phyloP scores from a whole-genome alignment of 495 filamentous ascomycete species.

The Xylaria acuta region DNA sequence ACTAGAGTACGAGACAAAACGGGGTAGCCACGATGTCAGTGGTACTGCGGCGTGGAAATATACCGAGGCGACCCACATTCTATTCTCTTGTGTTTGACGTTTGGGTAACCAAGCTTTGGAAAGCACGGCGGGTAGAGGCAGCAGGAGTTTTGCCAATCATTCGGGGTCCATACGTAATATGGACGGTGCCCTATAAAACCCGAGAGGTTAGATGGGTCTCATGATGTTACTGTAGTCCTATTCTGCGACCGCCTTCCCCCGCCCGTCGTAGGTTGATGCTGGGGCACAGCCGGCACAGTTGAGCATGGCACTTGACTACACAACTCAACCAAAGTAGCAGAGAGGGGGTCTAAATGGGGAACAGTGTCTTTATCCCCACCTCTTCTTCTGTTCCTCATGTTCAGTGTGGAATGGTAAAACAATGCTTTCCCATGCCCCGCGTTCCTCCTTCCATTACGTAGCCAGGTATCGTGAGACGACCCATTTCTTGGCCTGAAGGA shows the following conservation, averaged over 20 bases:
- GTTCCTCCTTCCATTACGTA: neutral
- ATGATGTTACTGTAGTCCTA: neutral
- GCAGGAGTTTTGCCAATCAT: neutral
- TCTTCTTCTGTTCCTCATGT: neutral
- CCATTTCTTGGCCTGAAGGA: constrained; percentile 14
- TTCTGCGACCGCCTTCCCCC: neutral
- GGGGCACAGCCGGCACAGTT: neutral
- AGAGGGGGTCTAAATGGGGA: neutral
- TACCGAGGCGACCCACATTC: constrained; percentile 8
- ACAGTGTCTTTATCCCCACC: neutral
- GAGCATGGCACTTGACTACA: neutral
- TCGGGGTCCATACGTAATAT: neutral
- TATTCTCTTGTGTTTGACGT: neutral
- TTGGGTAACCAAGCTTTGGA: neutral
- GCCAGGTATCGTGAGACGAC: neutral
- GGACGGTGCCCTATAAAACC: neutral
- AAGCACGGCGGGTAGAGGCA: neutral
- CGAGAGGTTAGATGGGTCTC: neutral
- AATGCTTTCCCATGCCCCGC: neutral
- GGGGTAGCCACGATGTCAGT: neutral
- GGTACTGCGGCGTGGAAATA: neutral
- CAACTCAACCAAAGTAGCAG: neutral
- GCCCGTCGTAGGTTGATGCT: neutral
- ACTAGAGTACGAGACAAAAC: neutral
- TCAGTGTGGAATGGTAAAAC: neutral